phyloP scores from a whole-genome alignment of 1,139 yeast species.

The Spencermartinsiella ligniputridi region DNA sequence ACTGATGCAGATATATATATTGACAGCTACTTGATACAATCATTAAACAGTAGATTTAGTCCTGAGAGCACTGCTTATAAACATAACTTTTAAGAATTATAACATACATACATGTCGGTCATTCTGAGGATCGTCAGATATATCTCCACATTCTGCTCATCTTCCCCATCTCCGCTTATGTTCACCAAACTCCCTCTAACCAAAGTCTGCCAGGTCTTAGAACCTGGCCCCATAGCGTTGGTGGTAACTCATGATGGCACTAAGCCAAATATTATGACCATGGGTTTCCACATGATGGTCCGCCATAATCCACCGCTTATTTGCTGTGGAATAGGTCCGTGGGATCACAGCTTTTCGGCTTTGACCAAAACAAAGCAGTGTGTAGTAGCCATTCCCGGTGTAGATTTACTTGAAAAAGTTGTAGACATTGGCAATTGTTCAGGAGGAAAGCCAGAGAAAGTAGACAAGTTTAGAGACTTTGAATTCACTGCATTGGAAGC shows the following conservation, averaged over 20 bases:
- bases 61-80: too few species aligned
- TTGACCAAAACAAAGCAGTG: slow-evolving; percentile 15
- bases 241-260: slow-evolving; percentile 11
- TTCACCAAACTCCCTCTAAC: slow-evolving; percentile 10
- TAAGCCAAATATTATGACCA: slow-evolving; percentile 15
- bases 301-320: slow-evolving; percentile 16
- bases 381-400: slow-evolving; percentile 15
- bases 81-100: too few species aligned
- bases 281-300: slow-evolving; percentile 19
- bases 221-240: slow-evolving; percentile 15
- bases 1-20: too few species aligned
- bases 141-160: too few species aligned
- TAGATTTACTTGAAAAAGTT: slow-evolving; percentile 12
- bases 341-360: slow-evolving; percentile 14
- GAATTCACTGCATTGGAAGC: slow-evolving; percentile 10
- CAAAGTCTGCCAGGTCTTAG: slow-evolving; percentile 13
- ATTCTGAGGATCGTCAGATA: too few species aligned
- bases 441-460: slow-evolving; percentile 9
- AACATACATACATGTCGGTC: too few species aligned
- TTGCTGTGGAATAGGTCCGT: slow-evolving; percentile 16
- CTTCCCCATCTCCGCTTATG: too few species aligned
- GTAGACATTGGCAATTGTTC: slow-evolving; percentile 19
- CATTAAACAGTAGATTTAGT: too few species aligned
- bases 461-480: slow-evolving; percentile 12
- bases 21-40: too few species aligned